A percentile compares a stretch with the other conserved stretches of the same genome.
Conservation (phyloP, 78 protist genomes). For the Pigoraptor vietnamica region DNA sequence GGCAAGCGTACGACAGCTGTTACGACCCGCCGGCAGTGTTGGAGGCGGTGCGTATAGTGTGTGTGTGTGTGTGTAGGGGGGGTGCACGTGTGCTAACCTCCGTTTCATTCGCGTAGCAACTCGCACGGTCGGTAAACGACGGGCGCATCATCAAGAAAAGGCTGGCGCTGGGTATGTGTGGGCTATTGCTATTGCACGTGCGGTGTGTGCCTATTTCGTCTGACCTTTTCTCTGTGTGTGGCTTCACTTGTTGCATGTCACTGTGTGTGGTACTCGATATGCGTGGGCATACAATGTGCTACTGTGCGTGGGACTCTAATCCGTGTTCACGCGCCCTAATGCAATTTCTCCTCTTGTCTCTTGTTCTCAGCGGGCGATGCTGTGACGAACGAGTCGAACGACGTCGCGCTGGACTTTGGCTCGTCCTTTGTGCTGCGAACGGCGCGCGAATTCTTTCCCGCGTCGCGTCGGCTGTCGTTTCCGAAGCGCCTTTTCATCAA, state of each 20-base stretch:
- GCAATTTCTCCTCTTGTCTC: background rate
- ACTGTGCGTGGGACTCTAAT: too few species aligned
- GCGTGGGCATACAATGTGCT: too few species aligned
- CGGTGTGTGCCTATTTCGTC: background rate
- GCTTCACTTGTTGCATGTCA: background rate
- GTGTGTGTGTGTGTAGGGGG: background rate
- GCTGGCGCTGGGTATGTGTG: background rate
- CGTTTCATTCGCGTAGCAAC: background rate
- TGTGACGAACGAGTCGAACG: background rate
- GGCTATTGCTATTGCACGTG: background rate
- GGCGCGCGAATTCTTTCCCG: background rate
- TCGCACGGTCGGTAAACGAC: background rate
- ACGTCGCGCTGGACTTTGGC: background rate
- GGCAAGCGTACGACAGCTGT: background rate
- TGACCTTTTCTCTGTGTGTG: background rate
- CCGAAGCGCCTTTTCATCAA: background rate
- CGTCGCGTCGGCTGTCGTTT: background rate
- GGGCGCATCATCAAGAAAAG: background rate
- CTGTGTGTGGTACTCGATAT: too few species aligned
- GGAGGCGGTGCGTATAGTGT: background rate
- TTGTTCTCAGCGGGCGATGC: background rate
- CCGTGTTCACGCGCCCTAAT: too few species aligned
- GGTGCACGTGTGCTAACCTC: background rate
- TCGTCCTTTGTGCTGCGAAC: background rate
- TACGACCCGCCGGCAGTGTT: background rate